phyloP scores from a whole-genome alignment of 2,329 filamentous ascomycete genomes.

The Aureobasidium sp. region DNA sequence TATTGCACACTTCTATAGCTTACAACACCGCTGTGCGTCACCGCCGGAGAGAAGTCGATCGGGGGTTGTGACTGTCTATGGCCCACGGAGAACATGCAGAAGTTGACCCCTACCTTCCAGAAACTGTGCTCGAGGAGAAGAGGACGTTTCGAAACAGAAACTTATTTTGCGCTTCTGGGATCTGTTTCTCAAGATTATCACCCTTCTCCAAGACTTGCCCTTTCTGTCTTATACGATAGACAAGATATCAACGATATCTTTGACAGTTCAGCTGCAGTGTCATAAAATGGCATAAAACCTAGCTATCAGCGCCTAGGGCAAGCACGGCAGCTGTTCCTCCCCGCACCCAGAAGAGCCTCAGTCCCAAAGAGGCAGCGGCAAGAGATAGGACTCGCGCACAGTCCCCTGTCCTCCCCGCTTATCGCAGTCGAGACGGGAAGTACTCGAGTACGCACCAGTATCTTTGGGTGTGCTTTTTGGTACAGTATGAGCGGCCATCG shows the following conservation, averaged over 20 bases:
- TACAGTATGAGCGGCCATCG: neutral
- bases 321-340: neutral
- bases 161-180: neutral
- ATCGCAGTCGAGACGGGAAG: constrained; percentile 7
- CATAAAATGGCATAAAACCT: neutral
- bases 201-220: neutral
- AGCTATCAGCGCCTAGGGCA: neutral
- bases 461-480: constrained; percentile 9
- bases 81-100: too few species aligned
- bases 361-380: constrained; percentile 6
- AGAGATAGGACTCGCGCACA: constrained; percentile 4
- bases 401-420: neutral
- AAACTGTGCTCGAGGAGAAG: too few species aligned
- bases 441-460: neutral
- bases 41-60: too few species aligned
- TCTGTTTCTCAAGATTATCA: neutral
- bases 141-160: too few species aligned
- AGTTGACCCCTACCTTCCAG: neutral
- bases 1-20: neutral
- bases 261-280: neutral
- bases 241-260: neutral
- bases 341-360: neutral
- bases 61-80: too few species aligned
- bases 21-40: too few species aligned
- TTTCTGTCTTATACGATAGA: neutral